These are phyloP conservation scores for Oryza glumipatula DNA, from an alignment of 176 grass and related monocot genomes.

Conservation along the genomic window DNA sequence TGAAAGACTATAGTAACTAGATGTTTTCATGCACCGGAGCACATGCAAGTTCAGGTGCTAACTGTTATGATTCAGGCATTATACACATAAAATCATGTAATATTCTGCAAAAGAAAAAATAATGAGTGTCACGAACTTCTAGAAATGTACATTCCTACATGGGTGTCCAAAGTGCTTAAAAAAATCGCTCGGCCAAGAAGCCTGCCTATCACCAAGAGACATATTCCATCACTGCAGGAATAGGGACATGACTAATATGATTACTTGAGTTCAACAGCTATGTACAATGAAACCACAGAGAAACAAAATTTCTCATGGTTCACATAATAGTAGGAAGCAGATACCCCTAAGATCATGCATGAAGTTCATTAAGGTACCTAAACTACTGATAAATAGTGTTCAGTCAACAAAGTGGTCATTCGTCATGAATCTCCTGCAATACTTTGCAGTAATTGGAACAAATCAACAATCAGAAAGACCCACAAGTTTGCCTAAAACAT, in stretches of 20 bases:
- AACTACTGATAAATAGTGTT: neutral
- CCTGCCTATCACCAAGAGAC: neutral
- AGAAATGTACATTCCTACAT: no score
- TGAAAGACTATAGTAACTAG: no score
- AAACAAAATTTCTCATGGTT: neutral
- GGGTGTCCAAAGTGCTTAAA: no score
- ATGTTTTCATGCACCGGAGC: no score
- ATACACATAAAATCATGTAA: no score
- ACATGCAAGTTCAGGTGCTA: no score
- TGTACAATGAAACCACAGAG: neutral
- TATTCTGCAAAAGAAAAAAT: neutral
- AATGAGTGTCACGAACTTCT: neutral
- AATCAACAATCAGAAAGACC: neutral
- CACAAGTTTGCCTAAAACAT: neutral
- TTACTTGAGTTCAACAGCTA: neutral
- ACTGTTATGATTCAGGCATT: no score
- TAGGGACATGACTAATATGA: neutral
- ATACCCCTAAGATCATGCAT: neutral
- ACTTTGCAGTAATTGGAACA: neutral
- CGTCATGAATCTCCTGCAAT: neutral
- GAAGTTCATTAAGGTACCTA: neutral
- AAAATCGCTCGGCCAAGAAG: neutral
- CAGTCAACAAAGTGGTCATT: neutral
- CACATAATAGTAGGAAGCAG: constrained; percentile 1
- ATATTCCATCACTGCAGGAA: neutral